Base-by-base conservation (phyloP, 2,329 filamentous ascomycete species). In the Dactylellina haptotyla region DNA sequence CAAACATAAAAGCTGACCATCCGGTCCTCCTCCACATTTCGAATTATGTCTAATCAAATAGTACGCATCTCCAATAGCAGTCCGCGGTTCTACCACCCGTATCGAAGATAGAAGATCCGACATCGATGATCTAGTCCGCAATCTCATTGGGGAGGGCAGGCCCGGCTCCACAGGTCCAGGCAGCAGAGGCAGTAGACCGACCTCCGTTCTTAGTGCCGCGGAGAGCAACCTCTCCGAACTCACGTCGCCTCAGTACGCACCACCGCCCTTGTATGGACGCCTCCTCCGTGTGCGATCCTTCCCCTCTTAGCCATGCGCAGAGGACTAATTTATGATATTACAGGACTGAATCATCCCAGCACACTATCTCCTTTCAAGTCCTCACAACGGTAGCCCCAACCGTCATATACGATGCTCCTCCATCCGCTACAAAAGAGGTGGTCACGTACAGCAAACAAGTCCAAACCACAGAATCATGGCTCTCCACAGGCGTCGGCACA, bases 401-500 rank as follows among this genome's bases (percentile, higher is more conserved):
- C 16, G 93, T 91, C 32, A 87, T 95, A 72, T 93, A 90, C 81
- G 93, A 97, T 81, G 90, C 88, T 76, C 88, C 90, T 1, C 90
- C 91, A 0, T 89, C 88, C 18, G 88, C 90, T 32, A 87, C 89
- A 63, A 87, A 90, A 76, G 95, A 99, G 81, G 85, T 96, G 71
- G 93, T 96, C 79, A 96, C 93, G 59, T 99, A 99, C 84, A 98
- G 91, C 85, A 98, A 97, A 83, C 93, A 89, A 64, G 93, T 98
- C 20, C 96, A 99, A 81, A 97, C 95, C 14, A 88, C 90, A 20
- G 90, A 92, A 78, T 88, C 89, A 75, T 91, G 91, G 87, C 85
- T 84, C 2, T 83, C 85, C 51, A 85, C 87, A 6, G 86, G 87
- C 28, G 85, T 87, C 23, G 88, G 88, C 14, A 89, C 93, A 28